Conservation (phyloP, 257 asterid genomes). For the Solanum tacnaense region DNA sequence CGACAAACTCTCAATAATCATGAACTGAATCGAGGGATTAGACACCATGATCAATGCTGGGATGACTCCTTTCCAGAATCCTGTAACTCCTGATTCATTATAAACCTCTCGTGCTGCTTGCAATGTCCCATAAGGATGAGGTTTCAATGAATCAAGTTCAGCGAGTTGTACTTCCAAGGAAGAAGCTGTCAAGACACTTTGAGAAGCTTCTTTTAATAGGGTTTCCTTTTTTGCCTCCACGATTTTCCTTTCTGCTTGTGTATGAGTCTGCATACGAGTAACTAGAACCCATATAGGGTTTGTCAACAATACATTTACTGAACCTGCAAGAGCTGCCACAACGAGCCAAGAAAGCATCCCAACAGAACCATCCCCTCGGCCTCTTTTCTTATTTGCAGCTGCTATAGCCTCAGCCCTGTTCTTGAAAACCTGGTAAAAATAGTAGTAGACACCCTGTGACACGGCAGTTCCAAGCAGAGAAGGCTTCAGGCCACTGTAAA, state of each 20-base stretch:
- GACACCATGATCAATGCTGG: conserved; percentile 93
- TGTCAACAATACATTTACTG: conserved; percentile 70
- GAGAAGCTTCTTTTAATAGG: conserved; percentile 50
- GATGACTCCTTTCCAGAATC: conserved; percentile 87
- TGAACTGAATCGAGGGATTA: conserved; percentile 96
- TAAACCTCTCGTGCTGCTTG: conserved; percentile 84
- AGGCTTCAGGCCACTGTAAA: conserved; percentile 92
- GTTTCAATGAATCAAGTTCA: conserved; percentile 58
- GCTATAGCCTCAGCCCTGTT: conserved; percentile 87
- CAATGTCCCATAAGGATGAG: conserved; percentile 67
- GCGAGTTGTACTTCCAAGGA: conserved; percentile 45
- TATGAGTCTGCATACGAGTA: conserved; percentile 97
- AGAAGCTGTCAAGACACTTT: conserved; percentile 20
- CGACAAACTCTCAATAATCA: conserved; percentile 78
- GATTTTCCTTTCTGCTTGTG: conserved; percentile 81
- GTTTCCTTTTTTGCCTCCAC: conserved; percentile 68
- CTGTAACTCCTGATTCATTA: conserved; percentile 72
- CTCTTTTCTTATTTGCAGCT: conserved; percentile 34
- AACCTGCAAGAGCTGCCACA: conserved; percentile 97
- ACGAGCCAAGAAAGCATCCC: conserved; percentile 89
- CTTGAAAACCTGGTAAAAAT: conserved; percentile 79
- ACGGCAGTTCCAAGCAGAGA: conserved; percentile 88
- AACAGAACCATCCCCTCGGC: conserved; percentile 79
- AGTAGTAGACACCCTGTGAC: conserved; percentile 86
- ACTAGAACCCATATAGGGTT: conserved; percentile 94